A percentile compares a stretch with the other conserved stretches of the same genome.
phyloP scores from a whole-genome alignment of 371 early-diverging fungal genomes.

The Rhizopus stolonifer region DNA sequence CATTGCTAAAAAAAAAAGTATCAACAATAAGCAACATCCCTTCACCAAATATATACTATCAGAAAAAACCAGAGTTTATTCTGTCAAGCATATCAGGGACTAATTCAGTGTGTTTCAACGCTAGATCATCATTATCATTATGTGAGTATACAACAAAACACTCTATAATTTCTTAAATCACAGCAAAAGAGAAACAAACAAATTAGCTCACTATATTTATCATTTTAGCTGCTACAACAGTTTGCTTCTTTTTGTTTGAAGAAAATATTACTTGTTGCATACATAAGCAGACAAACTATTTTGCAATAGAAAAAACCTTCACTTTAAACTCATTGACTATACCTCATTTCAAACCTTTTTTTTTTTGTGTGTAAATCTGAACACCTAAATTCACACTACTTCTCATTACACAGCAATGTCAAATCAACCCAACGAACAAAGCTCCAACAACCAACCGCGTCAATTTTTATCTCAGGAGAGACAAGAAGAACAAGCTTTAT shows the following conservation, averaged over 20 bases:
- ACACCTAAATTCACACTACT: background rate
- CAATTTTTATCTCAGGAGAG: conserved; percentile 3
- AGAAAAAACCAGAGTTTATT: too few species aligned
- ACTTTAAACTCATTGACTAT: background rate
- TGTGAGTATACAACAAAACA: background rate
- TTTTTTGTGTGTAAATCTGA: background rate
- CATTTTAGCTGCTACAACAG: too few species aligned
- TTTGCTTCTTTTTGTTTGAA: too few species aligned
- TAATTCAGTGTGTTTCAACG: background rate
- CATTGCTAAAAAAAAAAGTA: too few species aligned
- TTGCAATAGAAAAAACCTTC: too few species aligned
- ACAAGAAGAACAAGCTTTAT: conserved; percentile 21
- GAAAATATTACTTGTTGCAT: too few species aligned
- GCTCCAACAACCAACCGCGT: background rate
- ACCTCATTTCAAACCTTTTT: background rate
- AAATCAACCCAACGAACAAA: background rate
- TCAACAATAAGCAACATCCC: too few species aligned
- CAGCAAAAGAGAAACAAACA: background rate
- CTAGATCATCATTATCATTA: background rate
- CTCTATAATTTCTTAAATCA: too few species aligned
- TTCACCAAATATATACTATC: too few species aligned
- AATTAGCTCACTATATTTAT: background rate
- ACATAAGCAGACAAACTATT: background rate
- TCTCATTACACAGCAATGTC: background rate
- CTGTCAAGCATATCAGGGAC: background rate